phyloP scores from a whole-genome alignment of 2,329 filamentous ascomycete genomes.

The Monilinia vaccinii-corymbosi region DNA sequence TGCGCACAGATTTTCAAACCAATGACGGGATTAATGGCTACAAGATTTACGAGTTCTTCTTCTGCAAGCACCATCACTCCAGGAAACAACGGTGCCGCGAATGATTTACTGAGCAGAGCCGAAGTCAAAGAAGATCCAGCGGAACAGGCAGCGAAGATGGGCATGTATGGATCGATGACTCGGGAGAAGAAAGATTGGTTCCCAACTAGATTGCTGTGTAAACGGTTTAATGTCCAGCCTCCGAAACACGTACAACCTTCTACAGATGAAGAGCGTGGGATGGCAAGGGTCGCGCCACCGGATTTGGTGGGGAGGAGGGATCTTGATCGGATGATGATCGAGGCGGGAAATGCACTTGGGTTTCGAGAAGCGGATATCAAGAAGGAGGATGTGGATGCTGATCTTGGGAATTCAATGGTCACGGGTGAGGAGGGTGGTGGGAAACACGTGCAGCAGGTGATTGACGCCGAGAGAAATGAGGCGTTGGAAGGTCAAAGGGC shows the following conservation, averaged over 20 bases:
- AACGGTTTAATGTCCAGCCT: slow-evolving; percentile 80
- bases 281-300: slow-evolving; percentile 20
- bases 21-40: slow-evolving; percentile 86
- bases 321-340: slow-evolving; percentile 45
- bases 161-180: slow-evolving; percentile 90
- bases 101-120: slow-evolving; percentile 39
- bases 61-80: slow-evolving; percentile 28
- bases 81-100: slow-evolving; percentile 23
- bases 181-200: slow-evolving; percentile 62
- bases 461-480: slow-evolving; percentile 70
- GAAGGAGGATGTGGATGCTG: slow-evolving; percentile 6
- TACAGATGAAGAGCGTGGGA: slow-evolving; percentile 27
- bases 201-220: slow-evolving; percentile 80
- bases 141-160: slow-evolving; percentile 76
- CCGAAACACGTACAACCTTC: slow-evolving; percentile 55
- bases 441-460: slow-evolving; percentile 26
- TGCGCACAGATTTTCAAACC: slow-evolving; percentile 80
- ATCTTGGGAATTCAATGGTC: neutral
- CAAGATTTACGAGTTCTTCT: slow-evolving; percentile 71
- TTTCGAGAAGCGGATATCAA: slow-evolving; percentile 26
- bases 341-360: slow-evolving; percentile 30
- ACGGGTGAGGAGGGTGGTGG: neutral
- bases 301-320: slow-evolving; percentile 45
- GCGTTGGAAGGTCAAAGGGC: slow-evolving; percentile 66
- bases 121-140: slow-evolving; percentile 62